phyloP scores from a whole-genome alignment of 2,329 filamentous ascomycete genomes.

The Fonsecaea pedrosoi region DNA sequence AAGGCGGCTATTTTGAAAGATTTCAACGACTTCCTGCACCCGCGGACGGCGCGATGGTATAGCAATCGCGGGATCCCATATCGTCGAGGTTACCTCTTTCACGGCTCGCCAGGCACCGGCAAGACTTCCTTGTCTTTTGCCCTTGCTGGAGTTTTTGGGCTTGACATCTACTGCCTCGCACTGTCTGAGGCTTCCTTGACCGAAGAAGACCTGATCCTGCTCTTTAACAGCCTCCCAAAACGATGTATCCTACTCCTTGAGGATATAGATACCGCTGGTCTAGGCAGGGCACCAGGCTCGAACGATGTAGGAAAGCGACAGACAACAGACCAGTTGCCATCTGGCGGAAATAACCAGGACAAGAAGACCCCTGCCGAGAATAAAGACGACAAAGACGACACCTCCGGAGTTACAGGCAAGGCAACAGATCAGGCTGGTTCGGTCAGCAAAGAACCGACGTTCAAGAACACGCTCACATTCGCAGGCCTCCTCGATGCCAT shows the following conservation, averaged over 20 bases:
- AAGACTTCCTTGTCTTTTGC: slow-evolving; percentile 75
- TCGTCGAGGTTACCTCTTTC: slow-evolving; percentile 76
- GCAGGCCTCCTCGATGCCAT: slow-evolving; percentile 82
- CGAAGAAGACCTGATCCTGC: slow-evolving; percentile 64
- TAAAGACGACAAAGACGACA: slow-evolving; percentile 4
- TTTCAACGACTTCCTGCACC: slow-evolving; percentile 73
- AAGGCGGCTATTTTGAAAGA: slow-evolving; percentile 72
- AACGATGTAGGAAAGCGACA: neutral
- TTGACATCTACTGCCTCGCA: slow-evolving; percentile 70
- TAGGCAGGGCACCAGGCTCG: slow-evolving; percentile 42
- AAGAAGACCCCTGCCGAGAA: neutral
- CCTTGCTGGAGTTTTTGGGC: slow-evolving; percentile 68
- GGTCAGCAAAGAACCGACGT: slow-evolving; percentile 5
- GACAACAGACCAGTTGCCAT: neutral
- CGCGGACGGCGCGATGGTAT: slow-evolving; percentile 37
- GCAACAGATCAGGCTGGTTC: slow-evolving; percentile 12
- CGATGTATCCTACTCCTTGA: slow-evolving; percentile 72
- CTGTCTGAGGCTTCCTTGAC: slow-evolving; percentile 66
- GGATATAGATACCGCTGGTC: slow-evolving; percentile 71
- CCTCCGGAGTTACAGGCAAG: neutral
- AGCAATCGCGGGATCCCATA: slow-evolving; percentile 67
- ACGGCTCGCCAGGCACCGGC: slow-evolving; percentile 76
- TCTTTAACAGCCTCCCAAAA: slow-evolving; percentile 67
- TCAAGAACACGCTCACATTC: slow-evolving; percentile 63
- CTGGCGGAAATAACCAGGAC: neutral